Evolutionary conservation across 139 green algal species (phyloP).

Genomic region (Edaphochlamys debaryana): DNA sequence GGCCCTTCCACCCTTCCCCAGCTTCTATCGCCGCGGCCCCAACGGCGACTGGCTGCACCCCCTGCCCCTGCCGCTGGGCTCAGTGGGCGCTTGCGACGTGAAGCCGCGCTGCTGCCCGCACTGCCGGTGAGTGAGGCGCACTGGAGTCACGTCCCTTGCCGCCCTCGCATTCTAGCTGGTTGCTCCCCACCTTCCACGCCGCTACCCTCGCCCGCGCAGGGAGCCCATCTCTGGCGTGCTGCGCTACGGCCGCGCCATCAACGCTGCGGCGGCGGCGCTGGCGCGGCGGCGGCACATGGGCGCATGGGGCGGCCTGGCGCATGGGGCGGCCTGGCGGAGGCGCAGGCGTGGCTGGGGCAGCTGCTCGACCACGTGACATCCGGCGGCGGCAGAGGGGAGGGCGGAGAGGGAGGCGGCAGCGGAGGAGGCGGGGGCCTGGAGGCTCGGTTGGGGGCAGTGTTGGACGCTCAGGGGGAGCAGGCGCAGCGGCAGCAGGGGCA

Average conservation of each 20-base stretch:
- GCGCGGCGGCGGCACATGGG: slow-evolving; percentile 40
- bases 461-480: not conserved
- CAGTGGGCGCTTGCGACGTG: too few species aligned
- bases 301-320: not conserved
- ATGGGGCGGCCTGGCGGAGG: not conserved
- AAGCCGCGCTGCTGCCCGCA: slow-evolving; percentile 1
- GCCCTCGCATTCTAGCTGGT: too few species aligned
- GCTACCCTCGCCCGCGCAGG: not conserved
- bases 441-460: not conserved
- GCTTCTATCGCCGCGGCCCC: not conserved
- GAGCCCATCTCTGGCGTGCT: slow-evolving; percentile 17
- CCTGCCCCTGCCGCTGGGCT: not conserved
- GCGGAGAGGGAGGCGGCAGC: not conserved
- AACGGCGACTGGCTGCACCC: slow-evolving; percentile 4
- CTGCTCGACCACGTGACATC: not conserved
- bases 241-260: slow-evolving; percentile 54
- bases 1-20: not conserved
- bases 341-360: not conserved
- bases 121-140: slow-evolving; percentile 3
- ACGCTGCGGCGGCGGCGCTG: slow-evolving; percentile 47
- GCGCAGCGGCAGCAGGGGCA: too few species aligned
- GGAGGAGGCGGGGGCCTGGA: not conserved
- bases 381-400: not conserved
- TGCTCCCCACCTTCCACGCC: too few species aligned
- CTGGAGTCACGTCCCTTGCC: too few species aligned